A percentile compares a stretch with the other conserved stretches of the same genome.
phyloP scores from a whole-genome alignment of 2,329 filamentous ascomycete species.

The Colletotrichum nymphaeae region DNA sequence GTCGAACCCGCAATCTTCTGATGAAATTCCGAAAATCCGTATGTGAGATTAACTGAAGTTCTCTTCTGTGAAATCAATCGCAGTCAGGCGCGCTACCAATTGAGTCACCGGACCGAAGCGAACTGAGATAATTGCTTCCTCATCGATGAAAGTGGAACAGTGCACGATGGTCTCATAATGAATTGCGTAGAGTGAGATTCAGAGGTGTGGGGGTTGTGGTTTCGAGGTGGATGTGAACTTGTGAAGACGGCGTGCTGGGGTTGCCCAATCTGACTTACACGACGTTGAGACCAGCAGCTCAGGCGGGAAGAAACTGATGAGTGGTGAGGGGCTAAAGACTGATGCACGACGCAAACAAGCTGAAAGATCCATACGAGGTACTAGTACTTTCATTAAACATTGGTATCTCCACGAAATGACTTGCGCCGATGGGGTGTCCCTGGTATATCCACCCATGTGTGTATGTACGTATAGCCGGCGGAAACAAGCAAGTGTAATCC shows the following conservation, averaged over 20 bases:
- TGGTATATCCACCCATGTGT: not conserved
- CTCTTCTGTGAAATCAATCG: not conserved
- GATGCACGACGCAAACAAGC: not conserved
- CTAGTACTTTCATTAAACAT: not conserved
- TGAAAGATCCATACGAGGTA: not conserved
- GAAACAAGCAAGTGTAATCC: not conserved
- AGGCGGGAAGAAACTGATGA: not conserved
- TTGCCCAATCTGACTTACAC: not conserved
- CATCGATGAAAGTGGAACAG: not conserved
- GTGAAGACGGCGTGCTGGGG: not conserved
- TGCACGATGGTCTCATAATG: not conserved
- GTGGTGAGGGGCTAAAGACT: no score
- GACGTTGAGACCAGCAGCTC: not conserved
- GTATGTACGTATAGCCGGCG: not conserved
- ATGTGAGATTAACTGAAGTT: no score
- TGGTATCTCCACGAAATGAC: not conserved
- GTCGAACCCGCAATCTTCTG: constrained; percentile 4
- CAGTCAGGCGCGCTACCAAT: constrained; percentile 3
- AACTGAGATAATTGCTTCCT: not conserved
- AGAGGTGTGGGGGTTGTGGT: no score
- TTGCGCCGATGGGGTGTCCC: not conserved
- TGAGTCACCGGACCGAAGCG: constrained; percentile 1
- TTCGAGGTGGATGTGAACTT: no score
- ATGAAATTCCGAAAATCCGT: not conserved
- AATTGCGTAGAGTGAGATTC: not conserved